phyloP scores from a whole-genome alignment of 352 stramenopile species.

The Plasmopara muralis region DNA sequence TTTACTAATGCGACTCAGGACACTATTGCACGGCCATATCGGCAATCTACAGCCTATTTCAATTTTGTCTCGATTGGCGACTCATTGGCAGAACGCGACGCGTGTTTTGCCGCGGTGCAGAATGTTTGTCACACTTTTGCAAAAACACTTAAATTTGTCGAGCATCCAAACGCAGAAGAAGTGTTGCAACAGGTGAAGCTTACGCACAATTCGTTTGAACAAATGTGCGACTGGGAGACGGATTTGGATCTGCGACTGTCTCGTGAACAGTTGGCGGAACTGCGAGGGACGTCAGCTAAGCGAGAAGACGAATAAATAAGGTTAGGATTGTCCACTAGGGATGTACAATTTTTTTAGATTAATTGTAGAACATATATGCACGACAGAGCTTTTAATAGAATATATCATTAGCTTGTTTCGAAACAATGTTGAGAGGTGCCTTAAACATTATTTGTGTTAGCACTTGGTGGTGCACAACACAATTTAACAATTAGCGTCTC shows the following conservation, averaged over 20 bases:
- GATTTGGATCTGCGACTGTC: slow-evolving; percentile 74
- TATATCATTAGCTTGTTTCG: too few species aligned
- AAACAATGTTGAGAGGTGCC: too few species aligned
- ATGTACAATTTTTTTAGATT: slow-evolving; percentile 21
- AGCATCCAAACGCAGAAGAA: slow-evolving; percentile 71
- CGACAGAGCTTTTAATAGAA: not conserved
- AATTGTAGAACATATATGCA: slow-evolving; percentile 24
- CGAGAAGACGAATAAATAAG: slow-evolving; percentile 6
- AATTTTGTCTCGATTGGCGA: slow-evolving; percentile 80
- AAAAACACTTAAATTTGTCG: slow-evolving; percentile 85
- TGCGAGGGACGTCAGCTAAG: slow-evolving; percentile 40
- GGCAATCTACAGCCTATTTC: slow-evolving; percentile 34
- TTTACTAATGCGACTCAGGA: slow-evolving; percentile 35
- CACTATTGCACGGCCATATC: not conserved
- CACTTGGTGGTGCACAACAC: too few species aligned
- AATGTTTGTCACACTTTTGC: slow-evolving; percentile 62
- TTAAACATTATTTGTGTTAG: too few species aligned
- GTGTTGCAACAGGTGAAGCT: slow-evolving; percentile 81
- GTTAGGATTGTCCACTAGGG: slow-evolving; percentile 30
- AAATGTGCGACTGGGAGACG: slow-evolving; percentile 76
- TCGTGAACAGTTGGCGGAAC: slow-evolving; percentile 62
- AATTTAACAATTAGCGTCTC: too few species aligned
- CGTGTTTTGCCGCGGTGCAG: slow-evolving; percentile 64
- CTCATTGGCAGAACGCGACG: slow-evolving; percentile 83
- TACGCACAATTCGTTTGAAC: slow-evolving; percentile 78